phyloP scores from a whole-genome alignment of 208 protist genomes.

The Trypanosoma cruzi region DNA sequence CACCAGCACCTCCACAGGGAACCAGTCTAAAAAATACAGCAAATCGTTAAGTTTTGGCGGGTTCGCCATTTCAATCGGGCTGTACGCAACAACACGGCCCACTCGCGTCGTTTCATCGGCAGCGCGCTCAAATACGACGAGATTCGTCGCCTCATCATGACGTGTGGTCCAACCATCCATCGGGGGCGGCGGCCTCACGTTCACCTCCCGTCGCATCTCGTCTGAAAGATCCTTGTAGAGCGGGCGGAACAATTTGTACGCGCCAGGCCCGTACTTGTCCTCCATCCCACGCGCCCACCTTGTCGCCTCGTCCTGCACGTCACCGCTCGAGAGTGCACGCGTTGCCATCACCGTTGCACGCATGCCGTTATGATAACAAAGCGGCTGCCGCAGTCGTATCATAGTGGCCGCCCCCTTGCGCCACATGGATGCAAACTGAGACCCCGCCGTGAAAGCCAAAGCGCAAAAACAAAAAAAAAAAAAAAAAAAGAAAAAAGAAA shows the following conservation, averaged over 20 bases:
- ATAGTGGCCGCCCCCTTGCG: background rate
- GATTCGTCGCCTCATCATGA: conserved; percentile 49
- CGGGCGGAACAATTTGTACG: conserved; percentile 72
- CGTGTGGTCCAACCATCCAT: conserved; percentile 50
- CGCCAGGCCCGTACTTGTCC: conserved; percentile 66
- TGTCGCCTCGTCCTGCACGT: conserved; percentile 30
- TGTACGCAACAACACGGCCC: conserved; percentile 60
- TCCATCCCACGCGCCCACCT: conserved; percentile 43
- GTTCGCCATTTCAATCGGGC: conserved; percentile 57
- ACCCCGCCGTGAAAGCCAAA: background rate
- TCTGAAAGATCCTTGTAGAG: conserved; percentile 87
- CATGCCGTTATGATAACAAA: background rate
- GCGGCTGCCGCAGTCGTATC: background rate
- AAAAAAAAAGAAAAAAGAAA: conserved; percentile 1
- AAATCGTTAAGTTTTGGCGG: conserved; percentile 59
- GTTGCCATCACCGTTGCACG: background rate
- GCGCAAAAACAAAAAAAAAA: background rate
- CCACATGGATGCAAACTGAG: conserved; percentile 6
- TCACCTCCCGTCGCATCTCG: conserved; percentile 71
- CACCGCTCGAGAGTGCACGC: conserved; percentile 32
- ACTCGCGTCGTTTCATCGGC: conserved; percentile 41
- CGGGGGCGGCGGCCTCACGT: conserved; percentile 71
- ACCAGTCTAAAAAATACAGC: conserved; percentile 81
- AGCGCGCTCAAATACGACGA: conserved; percentile 45
- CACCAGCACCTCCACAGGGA: conserved; percentile 71